Conservation (phyloP, 1,139 yeast species). For the Candida glucosophila region DNA sequence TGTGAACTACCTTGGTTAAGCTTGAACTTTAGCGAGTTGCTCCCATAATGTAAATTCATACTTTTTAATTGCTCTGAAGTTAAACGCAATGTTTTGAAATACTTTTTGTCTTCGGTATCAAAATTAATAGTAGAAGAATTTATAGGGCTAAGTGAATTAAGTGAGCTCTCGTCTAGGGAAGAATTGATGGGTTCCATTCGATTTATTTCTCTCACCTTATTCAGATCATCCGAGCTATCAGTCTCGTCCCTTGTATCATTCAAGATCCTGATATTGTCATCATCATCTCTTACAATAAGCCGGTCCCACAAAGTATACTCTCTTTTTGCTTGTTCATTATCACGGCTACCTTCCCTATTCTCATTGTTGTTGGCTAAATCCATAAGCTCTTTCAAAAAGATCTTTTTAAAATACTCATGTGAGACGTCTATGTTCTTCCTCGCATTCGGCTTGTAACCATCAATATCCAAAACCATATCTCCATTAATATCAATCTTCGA, state of each 20-base stretch:
- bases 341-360: too few relatives aligned
- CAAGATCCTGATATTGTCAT: slow-evolving; percentile 63
- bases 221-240: slow-evolving; percentile 3
- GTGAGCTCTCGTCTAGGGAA: too few relatives aligned
- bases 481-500: slow-evolving; percentile 86
- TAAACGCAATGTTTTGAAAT: slow-evolving; percentile 80
- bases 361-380: slow-evolving; percentile 11
- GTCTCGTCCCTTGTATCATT: slow-evolving; percentile 15
- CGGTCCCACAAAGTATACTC: slow-evolving; percentile 27
- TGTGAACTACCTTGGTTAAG: slow-evolving; percentile 79
- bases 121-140: background rate
- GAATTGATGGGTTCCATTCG: slow-evolving; percentile 1
- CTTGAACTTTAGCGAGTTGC: slow-evolving; percentile 67
- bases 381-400: slow-evolving; percentile 51
- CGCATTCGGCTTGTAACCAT: slow-evolving; percentile 88
- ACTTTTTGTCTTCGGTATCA: slow-evolving; percentile 39
- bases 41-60: slow-evolving; percentile 70
- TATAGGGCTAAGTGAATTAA: background rate
- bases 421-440: slow-evolving; percentile 59
- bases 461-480: slow-evolving; percentile 86
- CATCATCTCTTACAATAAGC: slow-evolving; percentile 44
- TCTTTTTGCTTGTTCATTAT: slow-evolving; percentile 9
- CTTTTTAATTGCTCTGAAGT: slow-evolving; percentile 83
- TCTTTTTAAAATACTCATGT: slow-evolving; percentile 61
- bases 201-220: background rate